phyloP scores from a whole-genome alignment of 2,329 filamentous ascomycete species.

The Calcarisporium arbuscula region DNA sequence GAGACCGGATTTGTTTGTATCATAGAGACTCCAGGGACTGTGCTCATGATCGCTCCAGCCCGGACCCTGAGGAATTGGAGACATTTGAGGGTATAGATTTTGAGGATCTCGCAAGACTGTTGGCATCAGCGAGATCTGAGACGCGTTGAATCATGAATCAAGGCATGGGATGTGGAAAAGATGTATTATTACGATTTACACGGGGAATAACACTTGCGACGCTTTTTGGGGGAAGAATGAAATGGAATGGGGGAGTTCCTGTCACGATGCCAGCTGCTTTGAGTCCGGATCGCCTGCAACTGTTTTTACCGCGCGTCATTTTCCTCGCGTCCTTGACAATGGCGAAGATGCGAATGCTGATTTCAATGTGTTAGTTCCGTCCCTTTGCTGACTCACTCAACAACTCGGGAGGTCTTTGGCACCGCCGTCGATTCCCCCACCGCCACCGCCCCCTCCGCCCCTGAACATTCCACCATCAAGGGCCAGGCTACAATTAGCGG shows the following conservation, averaged over 20 bases:
- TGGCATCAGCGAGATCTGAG: slow-evolving; percentile 16
- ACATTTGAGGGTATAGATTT: slow-evolving; percentile 22
- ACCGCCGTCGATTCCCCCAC: slow-evolving; percentile 52
- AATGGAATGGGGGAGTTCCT: slow-evolving; percentile 17
- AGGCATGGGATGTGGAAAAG: slow-evolving; percentile 1
- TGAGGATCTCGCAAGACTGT: slow-evolving; percentile 18
- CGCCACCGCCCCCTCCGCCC: slow-evolving; percentile 65
- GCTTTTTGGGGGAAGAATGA: slow-evolving; percentile 1
- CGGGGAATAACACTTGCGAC: too few species aligned
- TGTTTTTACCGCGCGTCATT: slow-evolving; percentile 3
- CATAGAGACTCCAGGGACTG: too few species aligned
- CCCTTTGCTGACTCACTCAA: slow-evolving; percentile 52
- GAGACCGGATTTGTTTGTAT: too few species aligned
- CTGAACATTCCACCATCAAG: slow-evolving; percentile 82
- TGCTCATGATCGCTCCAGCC: background rate
- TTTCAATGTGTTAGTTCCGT: slow-evolving; percentile 46
- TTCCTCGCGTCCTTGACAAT: slow-evolving; percentile 11
- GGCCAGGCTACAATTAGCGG: slow-evolving; percentile 84
- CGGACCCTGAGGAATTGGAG: slow-evolving; percentile 17
- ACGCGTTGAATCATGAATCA: slow-evolving; percentile 1
- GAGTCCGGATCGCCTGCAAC: slow-evolving; percentile 6
- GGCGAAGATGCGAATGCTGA: slow-evolving; percentile 8
- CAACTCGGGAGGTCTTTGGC: slow-evolving; percentile 40
- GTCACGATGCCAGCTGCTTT: slow-evolving; percentile 17
- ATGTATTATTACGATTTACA: too few species aligned